These are phyloP conservation scores for Fusarium agapanthi DNA, from an alignment of 2,329 filamentous ascomycete genomes.

Conservation along the genomic window DNA sequence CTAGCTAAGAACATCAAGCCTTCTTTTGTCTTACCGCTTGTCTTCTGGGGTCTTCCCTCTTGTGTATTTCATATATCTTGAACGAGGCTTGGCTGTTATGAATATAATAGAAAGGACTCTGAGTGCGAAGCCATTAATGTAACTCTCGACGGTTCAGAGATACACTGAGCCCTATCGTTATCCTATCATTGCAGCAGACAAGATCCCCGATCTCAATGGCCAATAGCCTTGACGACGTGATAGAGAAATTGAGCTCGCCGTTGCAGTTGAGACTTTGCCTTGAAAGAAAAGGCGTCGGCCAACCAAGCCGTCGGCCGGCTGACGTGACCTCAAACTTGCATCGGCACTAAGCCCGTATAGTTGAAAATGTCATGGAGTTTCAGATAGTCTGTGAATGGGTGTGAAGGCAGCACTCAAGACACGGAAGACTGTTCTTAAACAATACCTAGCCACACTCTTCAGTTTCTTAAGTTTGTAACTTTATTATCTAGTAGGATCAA, in stretches of 20 bases:
- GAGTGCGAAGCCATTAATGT: fast-evolving
- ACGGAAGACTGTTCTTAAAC: fast-evolving
- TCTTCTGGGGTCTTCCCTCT: background rate
- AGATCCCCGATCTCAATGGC: fast-evolving
- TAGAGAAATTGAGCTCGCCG: fast-evolving
- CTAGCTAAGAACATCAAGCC: fast-evolving
- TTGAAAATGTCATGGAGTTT: too few relatives aligned
- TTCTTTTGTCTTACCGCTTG: fast-evolving
- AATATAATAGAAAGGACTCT: too few relatives aligned
- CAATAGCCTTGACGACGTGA: fast-evolving
- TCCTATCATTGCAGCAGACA: fast-evolving
- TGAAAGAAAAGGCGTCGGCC: too few relatives aligned
- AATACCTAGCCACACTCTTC: background rate
- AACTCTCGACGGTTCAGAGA: too few relatives aligned
- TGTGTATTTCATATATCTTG: too few relatives aligned
- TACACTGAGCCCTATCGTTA: fast-evolving
- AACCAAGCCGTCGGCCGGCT: too few relatives aligned
- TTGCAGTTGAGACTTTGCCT: too few relatives aligned
- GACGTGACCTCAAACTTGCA: too few relatives aligned
- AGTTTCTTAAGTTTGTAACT: too few relatives aligned
- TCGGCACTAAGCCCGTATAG: too few relatives aligned
- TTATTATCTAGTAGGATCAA: background rate
- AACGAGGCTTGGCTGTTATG: too few relatives aligned
- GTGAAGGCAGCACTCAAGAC: background rate
- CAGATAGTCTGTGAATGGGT: too few relatives aligned